A percentile compares a stretch with the other conserved stretches of the same genome.
Evolutionary conservation across 148 eudicot genomes (phyloP).

Genomic region (Chenopodium formosanum): DNA sequence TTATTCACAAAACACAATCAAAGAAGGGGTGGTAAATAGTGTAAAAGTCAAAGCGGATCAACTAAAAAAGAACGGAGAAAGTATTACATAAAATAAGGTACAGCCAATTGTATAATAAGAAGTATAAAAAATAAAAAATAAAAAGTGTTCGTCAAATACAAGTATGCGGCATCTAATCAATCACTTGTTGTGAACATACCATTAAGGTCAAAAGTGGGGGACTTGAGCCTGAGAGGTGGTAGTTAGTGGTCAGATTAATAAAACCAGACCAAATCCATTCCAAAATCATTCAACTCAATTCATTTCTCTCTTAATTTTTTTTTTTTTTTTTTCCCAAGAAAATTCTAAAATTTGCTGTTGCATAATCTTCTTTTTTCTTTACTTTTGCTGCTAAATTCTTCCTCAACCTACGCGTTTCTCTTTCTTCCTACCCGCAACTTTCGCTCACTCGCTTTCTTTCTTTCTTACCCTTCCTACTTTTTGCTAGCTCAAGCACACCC

Average conservation of each 20-base stretch:
- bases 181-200: too few relatives aligned
- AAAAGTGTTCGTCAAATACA: too few relatives aligned
- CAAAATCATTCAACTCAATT: background rate
- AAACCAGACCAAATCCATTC: slow-evolving; percentile 17
- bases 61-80: too few relatives aligned
- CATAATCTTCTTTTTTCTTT: background rate
- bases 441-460: slow-evolving; percentile 28
- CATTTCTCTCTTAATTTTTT: background rate
- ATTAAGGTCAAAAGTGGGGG: too few relatives aligned
- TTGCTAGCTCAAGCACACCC: slow-evolving; percentile 1
- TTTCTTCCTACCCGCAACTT: slow-evolving; percentile 11
- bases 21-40: too few relatives aligned
- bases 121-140: too few relatives aligned
- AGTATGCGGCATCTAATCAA: too few relatives aligned
- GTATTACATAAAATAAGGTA: too few relatives aligned
- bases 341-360: background rate
- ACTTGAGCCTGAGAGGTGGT: background rate
- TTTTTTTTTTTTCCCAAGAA: background rate
- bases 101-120: too few relatives aligned
- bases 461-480: slow-evolving; percentile 20
- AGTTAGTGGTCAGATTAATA: background rate
- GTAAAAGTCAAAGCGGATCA: too few relatives aligned
- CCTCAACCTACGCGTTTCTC: slow-evolving; percentile 21
- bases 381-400: slow-evolving; percentile 1
- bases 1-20: too few relatives aligned